Evolutionary conservation across 1,139 yeast species (phyloP).

Genomic region (Hyphopichia burtonii): DNA sequence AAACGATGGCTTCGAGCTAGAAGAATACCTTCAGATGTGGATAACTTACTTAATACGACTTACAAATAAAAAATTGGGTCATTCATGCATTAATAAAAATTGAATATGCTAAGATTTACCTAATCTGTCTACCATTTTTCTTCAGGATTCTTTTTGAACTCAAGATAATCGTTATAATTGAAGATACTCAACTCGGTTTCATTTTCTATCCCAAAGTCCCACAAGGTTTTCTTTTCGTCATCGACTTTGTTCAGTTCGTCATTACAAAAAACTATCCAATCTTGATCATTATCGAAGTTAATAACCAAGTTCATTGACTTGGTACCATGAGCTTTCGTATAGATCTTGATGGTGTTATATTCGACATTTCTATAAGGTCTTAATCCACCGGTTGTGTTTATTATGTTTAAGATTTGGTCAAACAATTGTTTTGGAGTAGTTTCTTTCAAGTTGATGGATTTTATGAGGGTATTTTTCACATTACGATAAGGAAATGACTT

Average conservation of each 20-base stretch:
- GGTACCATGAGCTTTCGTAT: slow-evolving; percentile 93
- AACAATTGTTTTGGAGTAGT: slow-evolving; percentile 68
- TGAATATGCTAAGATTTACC: too few species aligned
- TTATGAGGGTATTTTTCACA: slow-evolving; percentile 75
- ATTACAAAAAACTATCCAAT: slow-evolving; percentile 55
- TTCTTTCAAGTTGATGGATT: slow-evolving; percentile 66
- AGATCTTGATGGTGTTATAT: slow-evolving; percentile 77
- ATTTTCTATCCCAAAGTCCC: slow-evolving; percentile 74
- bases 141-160: slow-evolving; percentile 76
- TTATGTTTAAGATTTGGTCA: slow-evolving; percentile 41
- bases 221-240: slow-evolving; percentile 44
- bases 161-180: slow-evolving; percentile 63
- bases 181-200: slow-evolving; percentile 89
- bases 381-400: slow-evolving; percentile 64
- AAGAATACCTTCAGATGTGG: too few species aligned
- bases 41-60: too few species aligned
- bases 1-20: too few species aligned
- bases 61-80: too few species aligned
- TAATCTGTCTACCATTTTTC: slow-evolving; percentile 94
- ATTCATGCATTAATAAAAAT: too few species aligned
- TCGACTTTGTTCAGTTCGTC: slow-evolving; percentile 26
- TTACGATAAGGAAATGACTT: slow-evolving; percentile 93
- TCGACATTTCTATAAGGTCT: slow-evolving; percentile 82
- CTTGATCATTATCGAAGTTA: slow-evolving; percentile 68
- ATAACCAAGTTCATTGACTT: slow-evolving; percentile 91